Conservation (phyloP, 1,284 basidiomycete species). For the Microbotryum lychnidis-dioicae region DNA sequence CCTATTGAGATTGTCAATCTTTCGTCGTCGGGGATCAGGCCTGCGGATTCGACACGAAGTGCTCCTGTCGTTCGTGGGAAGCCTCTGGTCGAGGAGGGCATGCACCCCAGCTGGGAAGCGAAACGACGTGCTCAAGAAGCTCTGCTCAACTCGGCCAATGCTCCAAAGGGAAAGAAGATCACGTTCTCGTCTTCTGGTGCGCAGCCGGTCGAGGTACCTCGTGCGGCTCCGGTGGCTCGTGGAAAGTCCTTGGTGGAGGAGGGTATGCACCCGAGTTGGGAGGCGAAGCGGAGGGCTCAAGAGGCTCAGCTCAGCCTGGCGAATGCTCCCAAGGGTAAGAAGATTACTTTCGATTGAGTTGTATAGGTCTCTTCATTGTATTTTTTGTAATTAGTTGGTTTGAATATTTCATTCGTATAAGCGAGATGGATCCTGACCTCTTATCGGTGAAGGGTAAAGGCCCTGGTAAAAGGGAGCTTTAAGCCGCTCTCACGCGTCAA, state of each 20-base stretch:
- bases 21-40: slow-evolving; percentile 8
- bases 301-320: slow-evolving; percentile 45
- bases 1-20: slow-evolving; percentile 2
- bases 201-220: no score
- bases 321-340: slow-evolving; percentile 40
- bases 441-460: no score
- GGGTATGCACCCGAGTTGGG: slow-evolving; percentile 82
- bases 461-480: no score
- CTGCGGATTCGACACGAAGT: slow-evolving; percentile 13
- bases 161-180: slow-evolving; percentile 45
- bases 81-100: slow-evolving; percentile 42
- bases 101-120: slow-evolving; percentile 94
- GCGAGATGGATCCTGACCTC: no score
- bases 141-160: slow-evolving; percentile 34
- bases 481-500: no score
- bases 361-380: no score
- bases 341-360: slow-evolving; percentile 43
- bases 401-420: no score
- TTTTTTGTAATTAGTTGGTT: no score
- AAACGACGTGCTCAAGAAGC: slow-evolving; percentile 66
- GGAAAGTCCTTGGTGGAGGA: slow-evolving; percentile 39
- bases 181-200: slow-evolving; percentile 37
- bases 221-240: no score
- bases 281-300: slow-evolving; percentile 71
- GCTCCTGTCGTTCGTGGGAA: slow-evolving; percentile 26